Evolutionary conservation across 1,139 yeast genomes (phyloP).

Genomic region (Yarrowia galli): DNA sequence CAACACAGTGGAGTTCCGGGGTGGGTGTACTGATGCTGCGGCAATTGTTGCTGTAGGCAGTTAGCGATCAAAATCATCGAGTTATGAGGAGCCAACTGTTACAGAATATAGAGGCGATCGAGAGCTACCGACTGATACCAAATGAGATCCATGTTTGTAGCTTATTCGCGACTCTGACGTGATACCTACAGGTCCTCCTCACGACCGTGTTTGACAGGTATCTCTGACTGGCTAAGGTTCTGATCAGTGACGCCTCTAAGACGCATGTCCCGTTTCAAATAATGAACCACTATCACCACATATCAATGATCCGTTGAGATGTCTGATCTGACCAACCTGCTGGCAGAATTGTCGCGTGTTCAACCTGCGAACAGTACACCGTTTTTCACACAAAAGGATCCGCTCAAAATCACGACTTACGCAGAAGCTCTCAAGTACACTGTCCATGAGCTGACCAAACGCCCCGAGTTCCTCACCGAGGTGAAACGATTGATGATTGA

Average conservation of each 20-base stretch:
- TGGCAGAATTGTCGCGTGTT: slow-evolving; percentile 27
- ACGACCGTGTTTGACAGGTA: neutral
- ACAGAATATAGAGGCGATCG: too few relatives aligned
- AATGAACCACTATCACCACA: neutral
- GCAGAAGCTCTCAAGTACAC: slow-evolving; percentile 27
- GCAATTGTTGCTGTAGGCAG: too few relatives aligned
- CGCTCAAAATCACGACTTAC: slow-evolving; percentile 15
- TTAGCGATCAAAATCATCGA: too few relatives aligned
- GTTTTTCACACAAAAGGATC: slow-evolving; percentile 21
- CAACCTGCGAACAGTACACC: slow-evolving; percentile 11
- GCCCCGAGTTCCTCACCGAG: slow-evolving; percentile 23
- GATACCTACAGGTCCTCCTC: too few relatives aligned
- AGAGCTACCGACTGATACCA: too few relatives aligned
- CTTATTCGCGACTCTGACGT: too few relatives aligned
- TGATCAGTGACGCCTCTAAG: neutral
- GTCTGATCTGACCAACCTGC: slow-evolving; percentile 25
- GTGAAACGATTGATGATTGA: slow-evolving; percentile 21
- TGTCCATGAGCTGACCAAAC: slow-evolving; percentile 3
- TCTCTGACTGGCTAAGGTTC: neutral
- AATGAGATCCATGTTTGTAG: too few relatives aligned
- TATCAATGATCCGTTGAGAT: neutral
- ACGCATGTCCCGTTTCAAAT: neutral
- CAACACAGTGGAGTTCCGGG: too few relatives aligned
- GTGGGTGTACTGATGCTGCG: too few relatives aligned
- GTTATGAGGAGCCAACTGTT: too few relatives aligned